These are phyloP conservation scores for Leccinum disarticulatum DNA, from an alignment of 768 basidiomycete genomes.

Conservation along the genomic window DNA sequence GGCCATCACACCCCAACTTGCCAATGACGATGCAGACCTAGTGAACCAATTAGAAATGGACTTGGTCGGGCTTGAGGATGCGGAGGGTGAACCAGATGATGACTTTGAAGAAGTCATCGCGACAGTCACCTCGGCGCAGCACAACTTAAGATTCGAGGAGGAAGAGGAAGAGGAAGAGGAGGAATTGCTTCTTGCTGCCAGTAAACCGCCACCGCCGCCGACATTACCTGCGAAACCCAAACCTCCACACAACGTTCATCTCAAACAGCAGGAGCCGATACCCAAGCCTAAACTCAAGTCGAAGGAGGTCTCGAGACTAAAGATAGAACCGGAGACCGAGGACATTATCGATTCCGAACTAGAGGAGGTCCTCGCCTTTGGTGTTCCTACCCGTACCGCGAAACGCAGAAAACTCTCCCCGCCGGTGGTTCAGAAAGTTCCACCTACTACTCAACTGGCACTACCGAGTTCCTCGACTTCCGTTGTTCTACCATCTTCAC, in stretches of 20 bases:
- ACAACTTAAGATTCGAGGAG: slow-evolving; percentile 33
- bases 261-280: slow-evolving; percentile 23
- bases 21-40: slow-evolving; percentile 30
- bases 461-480: slow-evolving; percentile 38
- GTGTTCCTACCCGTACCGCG: slow-evolving; percentile 22
- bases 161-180: slow-evolving; percentile 34
- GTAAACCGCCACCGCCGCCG: slow-evolving; percentile 16
- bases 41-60: slow-evolving; percentile 30
- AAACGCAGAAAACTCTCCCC: slow-evolving; percentile 33
- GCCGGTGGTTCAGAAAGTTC: slow-evolving; percentile 21
- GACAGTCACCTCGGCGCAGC: slow-evolving; percentile 22
- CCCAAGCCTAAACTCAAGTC: slow-evolving; percentile 30
- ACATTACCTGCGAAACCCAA: slow-evolving; percentile 36
- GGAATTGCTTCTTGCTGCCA: slow-evolving; percentile 29
- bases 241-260: slow-evolving; percentile 21
- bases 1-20: slow-evolving; percentile 21
- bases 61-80: slow-evolving; percentile 33
- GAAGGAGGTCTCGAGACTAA: slow-evolving; percentile 24
- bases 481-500: slow-evolving; percentile 31
- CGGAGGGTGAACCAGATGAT: slow-evolving; percentile 43
- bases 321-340: slow-evolving; percentile 18
- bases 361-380: slow-evolving; percentile 51
- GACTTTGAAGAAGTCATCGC: slow-evolving; percentile 45
- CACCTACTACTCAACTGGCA: slow-evolving; percentile 32
- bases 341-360: slow-evolving; percentile 31